Evolutionary conservation across 2,329 filamentous ascomycete species (phyloP).

Genomic region (Xylaria digitata): DNA sequence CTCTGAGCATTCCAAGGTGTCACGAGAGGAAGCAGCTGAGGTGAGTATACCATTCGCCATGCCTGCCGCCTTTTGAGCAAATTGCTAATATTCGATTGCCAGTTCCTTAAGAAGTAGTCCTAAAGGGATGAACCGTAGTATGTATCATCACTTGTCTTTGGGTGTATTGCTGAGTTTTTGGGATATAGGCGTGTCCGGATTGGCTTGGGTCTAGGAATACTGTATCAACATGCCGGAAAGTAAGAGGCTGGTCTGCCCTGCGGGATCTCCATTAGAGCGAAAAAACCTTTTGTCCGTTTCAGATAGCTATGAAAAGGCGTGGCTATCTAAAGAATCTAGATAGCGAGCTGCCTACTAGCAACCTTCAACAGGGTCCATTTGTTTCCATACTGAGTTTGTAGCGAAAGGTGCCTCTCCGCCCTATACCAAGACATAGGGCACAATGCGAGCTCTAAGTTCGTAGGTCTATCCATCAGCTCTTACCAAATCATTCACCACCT

Average conservation of each 20-base stretch:
- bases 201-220: constrained; percentile 1
- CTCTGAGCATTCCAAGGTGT: constrained; percentile 73
- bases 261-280: too few relatives aligned
- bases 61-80: neutral
- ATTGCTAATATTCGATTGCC: constrained; percentile 33
- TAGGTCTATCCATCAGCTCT: neutral
- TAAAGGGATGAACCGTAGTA: constrained; percentile 7
- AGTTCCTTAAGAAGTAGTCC: constrained; percentile 45
- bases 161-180: neutral
- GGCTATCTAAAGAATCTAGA: neutral
- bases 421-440: neutral
- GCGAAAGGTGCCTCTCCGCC: neutral
- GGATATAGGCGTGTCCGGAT: constrained; percentile 13
- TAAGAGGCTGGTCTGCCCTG: neutral
- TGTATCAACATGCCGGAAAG: neutral
- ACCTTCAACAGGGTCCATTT: neutral
- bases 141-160: constrained; percentile 15
- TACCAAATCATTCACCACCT: neutral
- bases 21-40: constrained; percentile 76
- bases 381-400: neutral
- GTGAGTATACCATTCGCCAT: constrained; percentile 50
- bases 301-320: neutral
- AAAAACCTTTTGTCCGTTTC: too few relatives aligned
- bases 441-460: neutral
- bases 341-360: neutral